Evolutionary conservation across 768 basidiomycete genomes (phyloP).

Genomic region (Tylopilus subfusipes): DNA sequence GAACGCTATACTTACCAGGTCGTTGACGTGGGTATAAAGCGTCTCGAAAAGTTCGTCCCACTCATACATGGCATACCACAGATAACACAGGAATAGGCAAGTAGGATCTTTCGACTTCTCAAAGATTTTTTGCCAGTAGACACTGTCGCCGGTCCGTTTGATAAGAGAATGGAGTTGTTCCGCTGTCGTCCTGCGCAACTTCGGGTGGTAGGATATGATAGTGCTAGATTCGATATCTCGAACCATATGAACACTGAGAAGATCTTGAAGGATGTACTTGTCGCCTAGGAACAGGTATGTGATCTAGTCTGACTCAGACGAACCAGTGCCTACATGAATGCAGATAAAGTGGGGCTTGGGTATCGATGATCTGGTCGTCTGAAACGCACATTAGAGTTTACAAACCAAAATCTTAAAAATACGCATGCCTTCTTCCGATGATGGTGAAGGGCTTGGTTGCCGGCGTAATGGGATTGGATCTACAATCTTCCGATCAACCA

Average conservation of each 20-base stretch:
- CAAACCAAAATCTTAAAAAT: background rate
- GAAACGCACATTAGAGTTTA: background rate
- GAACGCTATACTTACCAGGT: constrained; percentile 37
- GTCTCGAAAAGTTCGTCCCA: constrained; percentile 60
- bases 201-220: constrained; percentile 32
- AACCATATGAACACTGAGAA: constrained; percentile 54
- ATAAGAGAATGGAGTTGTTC: constrained; percentile 28
- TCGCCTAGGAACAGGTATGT: constrained; percentile 12
- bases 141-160: constrained; percentile 29
- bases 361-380: constrained; percentile 42
- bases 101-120: constrained; percentile 43
- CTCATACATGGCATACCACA: constrained; percentile 61
- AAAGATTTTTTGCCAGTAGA: constrained; percentile 33
- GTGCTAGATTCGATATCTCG: constrained; percentile 21
- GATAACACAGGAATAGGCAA: constrained; percentile 47
- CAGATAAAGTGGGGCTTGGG: constrained; percentile 45
- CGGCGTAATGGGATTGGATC: background rate
- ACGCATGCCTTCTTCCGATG: constrained; percentile 7
- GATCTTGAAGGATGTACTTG: constrained; percentile 37
- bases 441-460: background rate
- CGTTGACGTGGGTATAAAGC: constrained; percentile 48
- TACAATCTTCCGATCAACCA: constrained; percentile 19
- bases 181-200: constrained; percentile 20
- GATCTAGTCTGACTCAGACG: background rate
- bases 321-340: constrained; percentile 26